Base-by-base conservation (phyloP, 257 asterid genomes). In the Jacaranda mimosifolia region DNA sequence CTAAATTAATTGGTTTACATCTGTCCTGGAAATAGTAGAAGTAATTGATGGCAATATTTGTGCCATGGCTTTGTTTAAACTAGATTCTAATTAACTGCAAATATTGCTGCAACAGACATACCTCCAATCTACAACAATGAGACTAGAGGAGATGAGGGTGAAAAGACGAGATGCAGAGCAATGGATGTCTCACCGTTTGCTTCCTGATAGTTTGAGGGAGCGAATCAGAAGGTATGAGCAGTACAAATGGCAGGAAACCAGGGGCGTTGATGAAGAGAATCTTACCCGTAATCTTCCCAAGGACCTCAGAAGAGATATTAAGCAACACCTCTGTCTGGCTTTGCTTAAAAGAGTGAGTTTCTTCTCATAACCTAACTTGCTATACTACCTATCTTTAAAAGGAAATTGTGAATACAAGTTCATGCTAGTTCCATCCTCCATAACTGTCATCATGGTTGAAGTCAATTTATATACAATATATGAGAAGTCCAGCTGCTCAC, bases 81-180 rank as follows among this genome's bases (percentile, higher is more conserved):
- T 18, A 49, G 38, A 51, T 68, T 68, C 78, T 81, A 71, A 65
- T 49, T 26, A 78, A 63, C 36, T 72, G 59, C 19, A 56, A 74
- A 35, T 75, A 11, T 63, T 73, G 80, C 73, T 86, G 76, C 78
- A 38, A 87, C 96, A 95, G 99, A 87, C 98, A 2, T 95, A 88
- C 83, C 84, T 95, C 89, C 99, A 95, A 83, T 95, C 99, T 9
- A 90, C 99, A 13, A 95, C 98, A 5, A 68, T 90, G 74, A 86
- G 99, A 77, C 84, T 95, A 53, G 99, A 95, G 90, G 97, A 95
- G 84, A 95, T 95, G 99, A 86, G 99, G 84, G 97, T 95, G 74
- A 95, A 95, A 86, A 86, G 97, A 81, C 94, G 98, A 71, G 99
- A 95, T 83, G 97, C 98, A 1, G 98, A 95, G 83, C 99, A 95